Evolutionary conservation across 225 moss, liverwort and hornwort genomes (phyloP).

Genomic region (Pseudoscleropodium purum): DNA sequence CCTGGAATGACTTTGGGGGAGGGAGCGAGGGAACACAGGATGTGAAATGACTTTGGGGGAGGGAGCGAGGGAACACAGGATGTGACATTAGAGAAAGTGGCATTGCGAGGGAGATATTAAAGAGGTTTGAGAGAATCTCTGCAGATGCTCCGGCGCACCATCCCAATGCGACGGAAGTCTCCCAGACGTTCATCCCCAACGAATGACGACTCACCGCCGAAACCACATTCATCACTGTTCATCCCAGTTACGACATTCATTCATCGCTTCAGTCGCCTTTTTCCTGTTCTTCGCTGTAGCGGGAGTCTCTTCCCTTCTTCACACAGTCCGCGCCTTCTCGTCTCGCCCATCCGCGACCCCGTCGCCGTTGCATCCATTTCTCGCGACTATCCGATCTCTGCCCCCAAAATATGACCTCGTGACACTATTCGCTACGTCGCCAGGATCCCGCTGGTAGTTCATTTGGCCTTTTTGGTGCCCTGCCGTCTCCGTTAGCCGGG

Average conservation of each 20-base stretch:
- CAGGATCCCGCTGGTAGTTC: background rate
- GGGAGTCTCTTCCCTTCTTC: background rate
- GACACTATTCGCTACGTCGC: background rate
- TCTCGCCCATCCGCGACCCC: background rate
- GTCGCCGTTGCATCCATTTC: constrained; percentile 6
- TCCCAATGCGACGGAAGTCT: background rate
- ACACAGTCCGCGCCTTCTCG: background rate
- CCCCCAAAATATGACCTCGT: background rate
- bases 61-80: too few relatives aligned
- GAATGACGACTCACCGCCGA: background rate
- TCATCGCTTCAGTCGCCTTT: background rate
- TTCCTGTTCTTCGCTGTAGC: background rate
- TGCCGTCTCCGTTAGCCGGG: background rate
- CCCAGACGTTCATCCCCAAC: background rate
- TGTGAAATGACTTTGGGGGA: too few relatives aligned
- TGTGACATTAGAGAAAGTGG: background rate
- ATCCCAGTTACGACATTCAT: background rate
- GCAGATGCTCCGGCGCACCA: background rate
- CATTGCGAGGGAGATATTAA: background rate
- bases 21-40: too few relatives aligned
- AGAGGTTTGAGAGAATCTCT: background rate
- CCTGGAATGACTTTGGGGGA: too few relatives aligned
- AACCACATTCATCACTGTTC: background rate
- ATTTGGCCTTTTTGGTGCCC: background rate
- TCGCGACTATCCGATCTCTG: background rate